Base-by-base conservation (phyloP, 805 yeast species). In the Metschnikowia shivogae region DNA sequence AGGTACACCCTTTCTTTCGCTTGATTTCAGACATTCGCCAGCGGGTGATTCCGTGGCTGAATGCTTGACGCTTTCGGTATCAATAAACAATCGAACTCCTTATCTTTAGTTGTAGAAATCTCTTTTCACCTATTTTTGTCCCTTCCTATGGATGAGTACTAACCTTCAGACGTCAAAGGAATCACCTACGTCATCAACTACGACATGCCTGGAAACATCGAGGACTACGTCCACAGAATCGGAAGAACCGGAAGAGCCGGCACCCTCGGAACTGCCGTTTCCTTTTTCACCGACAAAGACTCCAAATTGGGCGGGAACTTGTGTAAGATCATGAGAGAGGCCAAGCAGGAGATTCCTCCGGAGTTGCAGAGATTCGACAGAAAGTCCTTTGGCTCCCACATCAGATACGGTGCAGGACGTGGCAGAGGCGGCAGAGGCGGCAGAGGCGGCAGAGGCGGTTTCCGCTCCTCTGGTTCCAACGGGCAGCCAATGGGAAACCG, bases 181-280 rank as follows among this genome's bases (percentile, higher is more conserved):
- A 88, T 93, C 66, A 85, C 90, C 59, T 82, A 76, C 61, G 99
- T 93, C 50, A 78, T 93, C 67, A 93, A 93, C 82, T 89, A 79
- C 63, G 98, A 92, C 70, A 92, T 92, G 90, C 98, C 99, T 63
- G 89, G 88, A 70, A 92, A 92, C 73, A 88, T 90, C 64, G 99
- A 93, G 77, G 98, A 93, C 74, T 92, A 92, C 68, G 97, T 92
- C 53, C 99, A 92, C 70, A 83, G 99, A 76, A 93, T 92, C 64
- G 99, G 99, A 70, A 90, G 97, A 81, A 90, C 99, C 54, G 99
- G 99, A 68, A 89, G 99, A 81, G 99, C 97, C 56, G 98, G 98
- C 68, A 83, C 89, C 52, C 77, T 78, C 52, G 99, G 99, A 79
- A 90, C 93, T 51, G 97, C 99, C 45, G 81, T 89, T 55, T 88